Evolutionary conservation across 768 basidiomycete genomes (phyloP), one percentile per base, ranked within the genome.

Genomic region (Lactifluus rugatus): DNA sequence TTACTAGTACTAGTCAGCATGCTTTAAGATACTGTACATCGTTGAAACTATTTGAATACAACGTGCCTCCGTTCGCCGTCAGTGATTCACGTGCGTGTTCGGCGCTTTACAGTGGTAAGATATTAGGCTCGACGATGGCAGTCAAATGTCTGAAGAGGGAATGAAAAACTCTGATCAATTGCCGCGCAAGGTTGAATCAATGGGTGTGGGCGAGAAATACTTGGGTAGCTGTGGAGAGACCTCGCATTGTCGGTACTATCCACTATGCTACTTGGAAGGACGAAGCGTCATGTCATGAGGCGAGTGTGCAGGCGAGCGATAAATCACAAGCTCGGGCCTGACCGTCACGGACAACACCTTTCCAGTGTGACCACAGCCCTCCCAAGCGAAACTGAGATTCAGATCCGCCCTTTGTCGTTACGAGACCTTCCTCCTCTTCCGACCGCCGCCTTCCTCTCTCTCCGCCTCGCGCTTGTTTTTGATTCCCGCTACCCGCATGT

Each of bases 401-500:
- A 0, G 42, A 44, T 9, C 6, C 13, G 42, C 3, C 42, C 3
- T 44, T 23, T 11, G 42, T 23, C 21, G 10, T 44, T 53, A 19
- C 61, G 57, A 65, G 39, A 69, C 79, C 69, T 78, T 82, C 69
- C 74, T 71, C 59, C 79, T 73, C 70, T 87, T 90, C 36, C 74
- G 68, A 2, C 74, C 70, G 19, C 75, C 66, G 0, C 85, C 85
- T 48, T 84, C 84, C 65, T 83, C 80, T 13, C 69, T 64, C 51
- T 84, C 85, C 5, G 73, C 70, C 61, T 86, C 81, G 28, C 86
- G 75, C 68, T 89, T 88, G 62, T 70, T 81, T 72, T 85, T 89
- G 69, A 83, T 77, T 34, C 90, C 89, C 16, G 80, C 78, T 36
- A 74, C 68, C 57, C 81, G 75, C 89, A 92, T 89, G 54, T 80